These are phyloP conservation scores for Rhodotorula sp. DNA, from an alignment of 1,284 basidiomycete genomes.

Conservation along the genomic window DNA sequence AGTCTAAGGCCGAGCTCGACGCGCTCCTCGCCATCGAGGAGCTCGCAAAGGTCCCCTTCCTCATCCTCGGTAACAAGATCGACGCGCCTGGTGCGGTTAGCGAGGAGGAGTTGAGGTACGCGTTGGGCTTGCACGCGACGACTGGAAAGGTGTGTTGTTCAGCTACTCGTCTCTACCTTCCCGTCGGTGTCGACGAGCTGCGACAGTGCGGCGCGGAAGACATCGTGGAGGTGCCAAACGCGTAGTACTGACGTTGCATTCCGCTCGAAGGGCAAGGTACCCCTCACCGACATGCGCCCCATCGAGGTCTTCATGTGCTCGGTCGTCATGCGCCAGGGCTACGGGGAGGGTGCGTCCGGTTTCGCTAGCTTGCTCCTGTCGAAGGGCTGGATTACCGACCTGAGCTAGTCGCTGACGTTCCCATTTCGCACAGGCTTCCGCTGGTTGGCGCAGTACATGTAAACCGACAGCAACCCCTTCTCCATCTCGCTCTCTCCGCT, in stretches of 20 bases:
- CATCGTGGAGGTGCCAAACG: neutral
- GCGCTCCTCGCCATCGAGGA: constrained; percentile 91
- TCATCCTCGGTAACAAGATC: constrained; percentile 99
- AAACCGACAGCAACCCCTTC: constrained; percentile 38
- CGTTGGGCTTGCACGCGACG: constrained; percentile 95
- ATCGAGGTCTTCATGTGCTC: constrained; percentile 99
- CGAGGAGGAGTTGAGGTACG: constrained; percentile 94
- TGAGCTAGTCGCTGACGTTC: neutral
- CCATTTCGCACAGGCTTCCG: constrained; percentile 68
- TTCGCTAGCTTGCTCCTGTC: neutral
- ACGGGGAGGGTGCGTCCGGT: constrained; percentile 74
- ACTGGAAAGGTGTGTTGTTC: constrained; percentile 80
- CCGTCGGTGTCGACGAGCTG: neutral
- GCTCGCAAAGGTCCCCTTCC: constrained; percentile 93
- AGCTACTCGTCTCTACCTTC: neutral
- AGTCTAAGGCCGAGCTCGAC: constrained; percentile 96
- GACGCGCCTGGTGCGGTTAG: constrained; percentile 96
- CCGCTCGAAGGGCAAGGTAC: constrained; percentile 79
- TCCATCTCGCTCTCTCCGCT: neutral
- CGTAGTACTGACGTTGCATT: neutral
- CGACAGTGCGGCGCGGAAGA: too few relatives aligned
- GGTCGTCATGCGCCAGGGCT: constrained; percentile 97
- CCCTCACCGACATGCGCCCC: constrained; percentile 92
- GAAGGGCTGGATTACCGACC: neutral
- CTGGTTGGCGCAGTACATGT: constrained; percentile 95